Evolutionary conservation across 2,329 filamentous ascomycete species (phyloP).

Genomic region (Botryotinia calthae): DNA sequence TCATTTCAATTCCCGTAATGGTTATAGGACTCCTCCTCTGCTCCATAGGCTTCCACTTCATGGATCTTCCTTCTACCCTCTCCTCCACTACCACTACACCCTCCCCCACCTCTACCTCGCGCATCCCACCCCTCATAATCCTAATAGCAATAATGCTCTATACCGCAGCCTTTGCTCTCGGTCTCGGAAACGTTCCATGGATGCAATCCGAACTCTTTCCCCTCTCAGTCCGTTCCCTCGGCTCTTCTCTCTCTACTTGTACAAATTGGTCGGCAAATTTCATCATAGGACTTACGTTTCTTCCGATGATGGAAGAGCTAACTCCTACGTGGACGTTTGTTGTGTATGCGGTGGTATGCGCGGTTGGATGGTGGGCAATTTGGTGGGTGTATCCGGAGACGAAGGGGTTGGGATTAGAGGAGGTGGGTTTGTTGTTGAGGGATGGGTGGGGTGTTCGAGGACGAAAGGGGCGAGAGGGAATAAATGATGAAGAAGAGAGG

Average conservation of each 20-base stretch:
- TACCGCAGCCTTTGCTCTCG: slow-evolving; percentile 81
- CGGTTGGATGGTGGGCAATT: slow-evolving; percentile 63
- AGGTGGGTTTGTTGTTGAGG: slow-evolving; percentile 68
- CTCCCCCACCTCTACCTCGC: slow-evolving; percentile 29
- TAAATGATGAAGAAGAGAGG: not conserved
- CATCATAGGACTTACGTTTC: slow-evolving; percentile 77
- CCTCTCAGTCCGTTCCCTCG: slow-evolving; percentile 67
- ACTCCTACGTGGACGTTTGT: slow-evolving; percentile 76
- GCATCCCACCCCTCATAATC: slow-evolving; percentile 54
- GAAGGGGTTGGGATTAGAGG: slow-evolving; percentile 75
- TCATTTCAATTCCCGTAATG: slow-evolving; percentile 86
- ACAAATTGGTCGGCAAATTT: slow-evolving; percentile 92
- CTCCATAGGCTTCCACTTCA: slow-evolving; percentile 69
- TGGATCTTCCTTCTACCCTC: slow-evolving; percentile 34
- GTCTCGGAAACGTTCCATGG: slow-evolving; percentile 91
- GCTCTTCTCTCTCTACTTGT: slow-evolving; percentile 70
- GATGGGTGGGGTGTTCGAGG: slow-evolving; percentile 68
- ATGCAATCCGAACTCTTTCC: slow-evolving; percentile 93
- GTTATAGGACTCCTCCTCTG: slow-evolving; percentile 67
- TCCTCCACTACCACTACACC: not conserved
- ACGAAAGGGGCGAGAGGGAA: slow-evolving; percentile 42
- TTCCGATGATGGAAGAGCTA: slow-evolving; percentile 79
- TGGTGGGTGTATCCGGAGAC: slow-evolving; percentile 85
- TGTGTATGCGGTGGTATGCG: slow-evolving; percentile 72
- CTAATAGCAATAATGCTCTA: slow-evolving; percentile 77